phyloP scores from a whole-genome alignment of 2,329 filamentous ascomycete genomes.

The Beauveria caledonica region DNA sequence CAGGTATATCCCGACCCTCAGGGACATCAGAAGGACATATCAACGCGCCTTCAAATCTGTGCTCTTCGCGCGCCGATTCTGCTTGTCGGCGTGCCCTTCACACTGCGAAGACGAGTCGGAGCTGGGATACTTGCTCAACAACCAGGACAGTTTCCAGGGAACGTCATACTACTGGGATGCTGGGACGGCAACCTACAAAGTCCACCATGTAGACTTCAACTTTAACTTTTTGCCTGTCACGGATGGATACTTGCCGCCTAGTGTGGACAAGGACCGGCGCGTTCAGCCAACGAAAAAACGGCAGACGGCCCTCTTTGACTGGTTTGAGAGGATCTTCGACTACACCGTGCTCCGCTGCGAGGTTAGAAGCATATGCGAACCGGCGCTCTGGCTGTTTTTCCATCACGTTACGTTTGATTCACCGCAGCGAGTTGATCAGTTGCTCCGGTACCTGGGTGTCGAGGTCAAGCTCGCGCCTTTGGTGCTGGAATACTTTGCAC shows the following conservation, averaged over 20 bases:
- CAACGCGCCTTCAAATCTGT: constrained; percentile 7
- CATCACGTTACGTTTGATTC: neutral
- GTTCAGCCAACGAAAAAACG: neutral
- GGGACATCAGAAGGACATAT: constrained; percentile 7
- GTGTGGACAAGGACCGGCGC: neutral
- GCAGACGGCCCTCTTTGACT: constrained; percentile 7
- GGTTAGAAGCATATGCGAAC: neutral
- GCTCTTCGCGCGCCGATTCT: neutral
- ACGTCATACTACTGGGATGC: constrained; percentile 7
- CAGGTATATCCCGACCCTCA: constrained; percentile 5
- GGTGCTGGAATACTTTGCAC: constrained; percentile 1
- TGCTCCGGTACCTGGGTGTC: constrained; percentile 2
- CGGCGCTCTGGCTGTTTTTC: constrained; percentile 2
- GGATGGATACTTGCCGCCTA: constrained; percentile 2
- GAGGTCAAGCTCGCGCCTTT: neutral
- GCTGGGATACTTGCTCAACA: constrained; percentile 2
- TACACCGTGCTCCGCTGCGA: neutral
- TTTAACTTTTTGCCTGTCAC: constrained; percentile 4
- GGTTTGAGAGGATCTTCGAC: constrained; percentile 6
- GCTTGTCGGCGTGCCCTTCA: neutral
- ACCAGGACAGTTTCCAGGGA: neutral
- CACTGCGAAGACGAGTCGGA: constrained; percentile 7
- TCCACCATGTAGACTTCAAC: constrained; percentile 3
- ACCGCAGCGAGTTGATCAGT: neutral
- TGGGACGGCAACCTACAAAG: neutral